phyloP scores from a whole-genome alignment of 1,284 basidiomycete species.

The Sanghuangporus sanghuang region DNA sequence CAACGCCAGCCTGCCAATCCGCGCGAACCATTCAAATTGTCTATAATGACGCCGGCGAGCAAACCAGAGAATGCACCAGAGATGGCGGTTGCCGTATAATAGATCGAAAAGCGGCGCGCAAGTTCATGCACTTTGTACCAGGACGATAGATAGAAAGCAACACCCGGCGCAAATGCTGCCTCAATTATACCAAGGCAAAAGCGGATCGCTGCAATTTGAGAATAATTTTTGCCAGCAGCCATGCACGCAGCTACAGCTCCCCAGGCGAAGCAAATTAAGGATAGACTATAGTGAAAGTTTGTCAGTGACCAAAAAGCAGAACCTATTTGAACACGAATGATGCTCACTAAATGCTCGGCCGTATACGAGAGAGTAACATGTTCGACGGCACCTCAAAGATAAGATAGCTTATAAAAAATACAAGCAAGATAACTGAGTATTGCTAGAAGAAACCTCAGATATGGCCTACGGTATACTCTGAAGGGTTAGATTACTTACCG shows the following conservation, averaged over 20 bases:
- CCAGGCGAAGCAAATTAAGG: constrained; percentile 21
- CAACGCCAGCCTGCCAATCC: constrained; percentile 58
- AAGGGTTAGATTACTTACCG: background rate
- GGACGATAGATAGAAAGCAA: constrained; percentile 62
- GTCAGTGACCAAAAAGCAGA: background rate
- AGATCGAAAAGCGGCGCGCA: constrained; percentile 22
- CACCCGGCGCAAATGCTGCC: constrained; percentile 60
- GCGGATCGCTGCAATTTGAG: constrained; percentile 18
- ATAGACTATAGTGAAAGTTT: constrained; percentile 16
- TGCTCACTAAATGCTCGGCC: constrained; percentile 1
- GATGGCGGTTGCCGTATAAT: constrained; percentile 45
- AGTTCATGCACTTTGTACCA: constrained; percentile 23
- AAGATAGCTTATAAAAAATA: constrained; percentile 11
- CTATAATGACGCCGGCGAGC: constrained; percentile 46
- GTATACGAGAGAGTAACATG: constrained; percentile 13
- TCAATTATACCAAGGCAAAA: constrained; percentile 42
- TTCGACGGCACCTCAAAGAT: constrained; percentile 8
- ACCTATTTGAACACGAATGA: background rate
- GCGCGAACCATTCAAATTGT: constrained; percentile 46
- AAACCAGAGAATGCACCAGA: constrained; percentile 50
- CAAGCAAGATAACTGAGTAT: constrained; percentile 21
- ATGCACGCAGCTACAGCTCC: constrained; percentile 22
- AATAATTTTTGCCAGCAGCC: constrained; percentile 21
- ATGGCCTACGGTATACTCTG: background rate
- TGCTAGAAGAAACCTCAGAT: background rate